Evolutionary conservation across 2,329 filamentous ascomycete genomes (phyloP), one percentile per base, ranked within the genome.

Genomic region (Emmonsia crescens): DNA sequence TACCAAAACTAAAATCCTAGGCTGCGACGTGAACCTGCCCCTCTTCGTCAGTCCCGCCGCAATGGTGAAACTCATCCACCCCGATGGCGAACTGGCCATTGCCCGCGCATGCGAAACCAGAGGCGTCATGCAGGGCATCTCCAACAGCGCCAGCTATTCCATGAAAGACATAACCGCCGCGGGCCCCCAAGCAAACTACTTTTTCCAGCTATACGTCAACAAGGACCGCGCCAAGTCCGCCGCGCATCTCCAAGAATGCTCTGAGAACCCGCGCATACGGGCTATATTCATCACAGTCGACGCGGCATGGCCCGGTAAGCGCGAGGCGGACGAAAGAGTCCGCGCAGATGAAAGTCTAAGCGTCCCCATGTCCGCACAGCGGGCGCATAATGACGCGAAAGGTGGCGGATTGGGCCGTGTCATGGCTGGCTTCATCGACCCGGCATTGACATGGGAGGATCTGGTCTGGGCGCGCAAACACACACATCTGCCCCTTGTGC

Each of bases 41-140:
- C 76, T 89, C 33, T 88, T 88, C 69, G 81, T 83, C 64, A 81
- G 83, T 40, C 85, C 86, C 0, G 84, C 85, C 1, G 84, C 84
- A 1, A 85, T 88, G 81, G 85, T 83, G 3, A 80, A 79, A 58
- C 72, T 87, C 60, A 83, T 85, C 55, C 85, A 89, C 67, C 79
- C 82, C 0, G 80, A 85, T 31, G 86, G 85, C n/a, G 86, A 89
- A 71, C 75, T 79, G 40, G 83, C 78, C 16, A 76, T 86, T 16
- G 83, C 79, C 0, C 74, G 77, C 31, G 85, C 80, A 0, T 82
- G 82, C 62, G 75, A 76, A 59, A 73, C 68, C 2, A 73, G 78
- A 16, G 80, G 82, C 0, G 78, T 86, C 6, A 79, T 85, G 36
- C 83, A 86, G 67, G 82, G 78, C 72, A 76, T 88, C 51, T 84